phyloP scores from a whole-genome alignment of 106 monocot species.

The Xerophyta viscosa region DNA sequence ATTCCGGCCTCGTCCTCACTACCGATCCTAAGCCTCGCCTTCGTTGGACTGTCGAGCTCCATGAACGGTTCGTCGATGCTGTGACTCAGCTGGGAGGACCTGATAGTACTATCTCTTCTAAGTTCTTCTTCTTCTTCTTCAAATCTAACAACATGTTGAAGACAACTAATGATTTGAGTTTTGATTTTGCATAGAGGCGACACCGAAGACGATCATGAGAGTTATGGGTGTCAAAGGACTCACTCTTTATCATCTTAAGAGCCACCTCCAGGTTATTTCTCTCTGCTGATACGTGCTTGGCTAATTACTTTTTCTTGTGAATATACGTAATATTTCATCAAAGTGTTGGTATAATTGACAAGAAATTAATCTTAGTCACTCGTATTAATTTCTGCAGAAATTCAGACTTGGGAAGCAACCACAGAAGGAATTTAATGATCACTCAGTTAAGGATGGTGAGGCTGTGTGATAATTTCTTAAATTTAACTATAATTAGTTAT shows the following conservation, averaged over 20 bases:
- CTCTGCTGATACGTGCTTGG: neutral
- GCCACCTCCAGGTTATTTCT: constrained; percentile 76
- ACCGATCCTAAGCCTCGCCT: constrained; percentile 97
- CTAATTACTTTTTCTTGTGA: too few species aligned
- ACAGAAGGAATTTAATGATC: constrained; percentile 87
- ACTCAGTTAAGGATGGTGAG: constrained; percentile 76
- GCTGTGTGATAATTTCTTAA: too few species aligned
- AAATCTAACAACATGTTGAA: too few species aligned
- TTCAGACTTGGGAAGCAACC: constrained; percentile 98
- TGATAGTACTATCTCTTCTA: constrained; percentile 36
- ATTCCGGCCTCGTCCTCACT: constrained; percentile 96
- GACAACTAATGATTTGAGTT: too few species aligned
- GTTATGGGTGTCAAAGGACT: constrained; percentile 98
- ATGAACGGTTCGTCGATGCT: constrained; percentile 94
- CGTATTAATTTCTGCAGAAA: too few species aligned
- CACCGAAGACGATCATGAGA: constrained; percentile 98
- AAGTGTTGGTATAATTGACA: too few species aligned
- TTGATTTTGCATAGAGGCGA: constrained; percentile 66
- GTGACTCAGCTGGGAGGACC: constrained; percentile 95
- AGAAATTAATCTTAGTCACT: too few species aligned
- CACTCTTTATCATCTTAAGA: constrained; percentile 93
- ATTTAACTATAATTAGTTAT: too few species aligned
- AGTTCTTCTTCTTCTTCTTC: too few species aligned
- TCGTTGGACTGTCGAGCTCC: constrained; percentile 98
- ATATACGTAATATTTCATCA: too few species aligned